These are phyloP conservation scores for Candida tallmaniae DNA, from an alignment of 805 yeast species.

Conservation along the genomic window DNA sequence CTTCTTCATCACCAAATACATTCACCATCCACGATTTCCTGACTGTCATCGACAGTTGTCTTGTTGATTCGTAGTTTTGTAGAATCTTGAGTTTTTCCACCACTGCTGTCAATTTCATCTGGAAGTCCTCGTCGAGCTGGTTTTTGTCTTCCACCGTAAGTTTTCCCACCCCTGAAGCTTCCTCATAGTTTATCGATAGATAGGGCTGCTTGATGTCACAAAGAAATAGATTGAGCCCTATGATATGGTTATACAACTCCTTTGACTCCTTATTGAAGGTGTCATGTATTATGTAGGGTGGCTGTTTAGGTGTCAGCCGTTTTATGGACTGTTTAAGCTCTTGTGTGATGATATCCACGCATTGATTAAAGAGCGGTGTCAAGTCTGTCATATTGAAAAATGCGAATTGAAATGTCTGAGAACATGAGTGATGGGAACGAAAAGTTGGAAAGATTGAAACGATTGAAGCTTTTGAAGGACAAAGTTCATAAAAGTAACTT, in stretches of 20 bases:
- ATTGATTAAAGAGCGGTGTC: constrained; percentile 45
- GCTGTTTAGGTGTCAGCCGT: constrained; percentile 2
- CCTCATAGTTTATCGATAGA: constrained; percentile 19
- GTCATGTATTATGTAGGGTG: constrained; percentile 23
- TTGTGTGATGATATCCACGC: constrained; percentile 40
- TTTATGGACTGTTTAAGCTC: constrained; percentile 17
- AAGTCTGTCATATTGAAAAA: constrained; percentile 38
- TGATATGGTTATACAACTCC: constrained; percentile 29
- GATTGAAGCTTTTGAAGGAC: constrained; percentile 1
- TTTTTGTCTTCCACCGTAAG: constrained; percentile 48
- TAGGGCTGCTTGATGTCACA: constrained; percentile 22
- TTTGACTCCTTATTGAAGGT: constrained; percentile 38
- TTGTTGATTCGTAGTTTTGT: constrained; percentile 49
- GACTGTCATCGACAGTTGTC: constrained; percentile 14
- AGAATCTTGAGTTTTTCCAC: constrained; percentile 47
- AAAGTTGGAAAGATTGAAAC: constrained; percentile 1
- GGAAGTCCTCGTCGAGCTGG: constrained; percentile 51
- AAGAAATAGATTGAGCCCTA: constrained; percentile 28
- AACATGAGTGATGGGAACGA: neutral
- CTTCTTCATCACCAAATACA: constrained; percentile 27
- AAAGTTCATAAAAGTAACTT: constrained; percentile 8
- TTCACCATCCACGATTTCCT: constrained; percentile 14
- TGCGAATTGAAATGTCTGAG: neutral
- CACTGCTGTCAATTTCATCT: constrained; percentile 47
- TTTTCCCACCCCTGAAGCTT: constrained; percentile 7